phyloP scores from a whole-genome alignment of 495 filamentous ascomycete species.

The Aspergillus baeticus region DNA sequence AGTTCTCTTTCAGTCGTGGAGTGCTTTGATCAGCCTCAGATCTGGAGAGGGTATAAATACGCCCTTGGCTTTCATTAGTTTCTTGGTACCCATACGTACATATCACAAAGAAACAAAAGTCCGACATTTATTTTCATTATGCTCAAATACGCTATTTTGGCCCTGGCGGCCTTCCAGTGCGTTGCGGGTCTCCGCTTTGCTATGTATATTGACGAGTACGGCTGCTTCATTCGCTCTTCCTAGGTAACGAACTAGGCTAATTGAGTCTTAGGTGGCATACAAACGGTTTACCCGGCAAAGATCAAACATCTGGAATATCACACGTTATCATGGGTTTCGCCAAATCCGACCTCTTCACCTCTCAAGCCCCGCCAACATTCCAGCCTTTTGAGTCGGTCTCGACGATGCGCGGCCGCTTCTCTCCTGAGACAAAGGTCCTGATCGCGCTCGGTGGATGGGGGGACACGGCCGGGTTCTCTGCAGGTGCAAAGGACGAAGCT shows the following conservation, averaged over 20 bases:
- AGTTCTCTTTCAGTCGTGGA: neutral
- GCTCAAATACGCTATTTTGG: conserved; percentile 29
- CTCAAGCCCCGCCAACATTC: conserved; percentile 39
- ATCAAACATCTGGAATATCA: conserved; percentile 31
- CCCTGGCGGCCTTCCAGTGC: conserved; percentile 33
- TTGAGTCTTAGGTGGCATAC: conserved; percentile 29
- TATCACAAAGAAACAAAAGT: neutral
- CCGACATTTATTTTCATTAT: conserved; percentile 18
- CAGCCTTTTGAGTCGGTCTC: conserved; percentile 62
- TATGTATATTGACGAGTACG: conserved; percentile 44
- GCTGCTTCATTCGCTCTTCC: too few relatives aligned
- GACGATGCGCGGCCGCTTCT: conserved; percentile 56
- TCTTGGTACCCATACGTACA: too few relatives aligned
- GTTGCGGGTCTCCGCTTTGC: conserved; percentile 30
- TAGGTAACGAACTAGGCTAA: neutral
- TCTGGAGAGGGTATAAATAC: neutral
- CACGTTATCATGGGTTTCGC: conserved; percentile 73
- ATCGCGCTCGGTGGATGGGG: conserved; percentile 77
- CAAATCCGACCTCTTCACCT: conserved; percentile 58
- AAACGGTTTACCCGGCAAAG: conserved; percentile 23
- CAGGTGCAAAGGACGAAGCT: conserved; percentile 52
- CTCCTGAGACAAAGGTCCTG: conserved; percentile 59
- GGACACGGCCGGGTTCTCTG: conserved; percentile 60
- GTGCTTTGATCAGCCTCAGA: neutral
- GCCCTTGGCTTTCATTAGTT: neutral